Conservation (phyloP, 352 stramenopile genomes). For the Phytophthora vignae region DNA sequence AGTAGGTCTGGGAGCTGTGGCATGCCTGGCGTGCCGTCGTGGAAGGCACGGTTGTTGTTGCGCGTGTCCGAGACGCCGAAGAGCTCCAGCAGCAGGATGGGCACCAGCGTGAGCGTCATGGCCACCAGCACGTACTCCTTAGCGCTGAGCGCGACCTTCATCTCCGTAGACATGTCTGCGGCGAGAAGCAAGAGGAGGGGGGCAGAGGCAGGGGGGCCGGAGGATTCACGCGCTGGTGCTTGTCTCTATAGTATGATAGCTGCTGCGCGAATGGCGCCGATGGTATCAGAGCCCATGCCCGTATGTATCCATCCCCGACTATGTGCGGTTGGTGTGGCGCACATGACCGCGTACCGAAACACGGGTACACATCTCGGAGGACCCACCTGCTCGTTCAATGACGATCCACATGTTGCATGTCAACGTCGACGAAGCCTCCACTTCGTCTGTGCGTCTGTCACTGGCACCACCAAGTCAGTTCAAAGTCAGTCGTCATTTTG, state of each 20-base stretch:
- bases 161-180: slow-evolving; percentile 56
- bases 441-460: slow-evolving; percentile 26
- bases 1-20: slow-evolving; percentile 58
- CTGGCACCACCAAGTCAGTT: slow-evolving; percentile 26
- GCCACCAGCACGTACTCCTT: slow-evolving; percentile 71
- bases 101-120: slow-evolving; percentile 67
- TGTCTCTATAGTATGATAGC: slow-evolving; percentile 8
- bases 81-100: slow-evolving; percentile 62
- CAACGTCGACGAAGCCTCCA: slow-evolving; percentile 29
- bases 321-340: slow-evolving; percentile 2
- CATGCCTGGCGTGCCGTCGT: slow-evolving; percentile 46
- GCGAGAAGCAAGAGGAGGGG: background rate
- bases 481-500: slow-evolving; percentile 24
- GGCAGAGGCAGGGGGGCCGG: background rate
- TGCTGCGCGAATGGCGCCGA: slow-evolving; percentile 13
- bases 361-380: slow-evolving; percentile 3
- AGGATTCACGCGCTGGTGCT: background rate
- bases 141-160: slow-evolving; percentile 62
- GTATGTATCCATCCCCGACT: slow-evolving; percentile 19
- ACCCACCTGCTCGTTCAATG: slow-evolving; percentile 6
- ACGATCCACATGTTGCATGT: slow-evolving; percentile 23
- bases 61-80: slow-evolving; percentile 61
- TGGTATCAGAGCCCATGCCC: slow-evolving; percentile 16
- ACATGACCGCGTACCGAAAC: slow-evolving; percentile 2
- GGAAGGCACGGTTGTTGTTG: slow-evolving; percentile 33